phyloP scores from a whole-genome alignment of 2,329 filamentous ascomycete species.

The Microdochium trichocladiopsis region DNA sequence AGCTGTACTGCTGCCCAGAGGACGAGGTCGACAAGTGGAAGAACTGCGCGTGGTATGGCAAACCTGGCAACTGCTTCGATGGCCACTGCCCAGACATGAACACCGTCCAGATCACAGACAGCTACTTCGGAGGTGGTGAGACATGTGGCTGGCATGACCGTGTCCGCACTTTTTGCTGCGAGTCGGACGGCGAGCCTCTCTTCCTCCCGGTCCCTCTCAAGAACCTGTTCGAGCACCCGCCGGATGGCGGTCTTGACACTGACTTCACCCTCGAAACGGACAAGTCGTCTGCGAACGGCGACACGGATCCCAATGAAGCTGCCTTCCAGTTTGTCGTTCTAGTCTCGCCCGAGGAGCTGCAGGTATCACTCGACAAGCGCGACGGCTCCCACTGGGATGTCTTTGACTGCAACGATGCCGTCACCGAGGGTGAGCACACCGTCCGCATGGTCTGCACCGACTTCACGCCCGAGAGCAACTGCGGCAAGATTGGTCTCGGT shows the following conservation, averaged over 20 bases:
- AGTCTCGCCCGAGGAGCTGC: constrained; percentile 21
- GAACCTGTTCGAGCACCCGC: constrained; percentile 25
- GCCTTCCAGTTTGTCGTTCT: constrained; percentile 25
- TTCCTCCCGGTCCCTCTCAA: constrained; percentile 28
- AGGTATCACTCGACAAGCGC: constrained; percentile 27
- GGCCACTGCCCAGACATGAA: constrained; percentile 18
- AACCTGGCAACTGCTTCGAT: constrained; percentile 23
- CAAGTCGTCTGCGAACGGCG: constrained; percentile 12
- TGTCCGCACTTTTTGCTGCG: constrained; percentile 23
- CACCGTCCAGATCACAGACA: constrained; percentile 17
- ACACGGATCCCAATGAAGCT: constrained; percentile 18
- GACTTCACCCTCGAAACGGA: constrained; percentile 21
- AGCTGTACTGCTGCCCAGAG: constrained; percentile 18
- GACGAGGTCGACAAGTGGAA: constrained; percentile 17
- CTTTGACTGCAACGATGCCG: constrained; percentile 23
- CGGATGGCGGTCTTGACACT: constrained; percentile 16
- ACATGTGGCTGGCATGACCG: constrained; percentile 12
- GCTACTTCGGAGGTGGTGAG: constrained; percentile 17
- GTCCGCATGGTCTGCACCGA: constrained; percentile 30
- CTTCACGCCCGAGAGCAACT: constrained; percentile 23
- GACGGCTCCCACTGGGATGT: constrained; percentile 38
- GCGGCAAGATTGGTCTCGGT: constrained; percentile 26
- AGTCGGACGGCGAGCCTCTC: constrained; percentile 15
- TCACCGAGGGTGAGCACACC: constrained; percentile 20
- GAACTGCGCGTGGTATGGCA: constrained; percentile 27